Evolutionary conservation across 1,284 basidiomycete species (phyloP).

Genomic region (Cutaneotrichosporon sp.): DNA sequence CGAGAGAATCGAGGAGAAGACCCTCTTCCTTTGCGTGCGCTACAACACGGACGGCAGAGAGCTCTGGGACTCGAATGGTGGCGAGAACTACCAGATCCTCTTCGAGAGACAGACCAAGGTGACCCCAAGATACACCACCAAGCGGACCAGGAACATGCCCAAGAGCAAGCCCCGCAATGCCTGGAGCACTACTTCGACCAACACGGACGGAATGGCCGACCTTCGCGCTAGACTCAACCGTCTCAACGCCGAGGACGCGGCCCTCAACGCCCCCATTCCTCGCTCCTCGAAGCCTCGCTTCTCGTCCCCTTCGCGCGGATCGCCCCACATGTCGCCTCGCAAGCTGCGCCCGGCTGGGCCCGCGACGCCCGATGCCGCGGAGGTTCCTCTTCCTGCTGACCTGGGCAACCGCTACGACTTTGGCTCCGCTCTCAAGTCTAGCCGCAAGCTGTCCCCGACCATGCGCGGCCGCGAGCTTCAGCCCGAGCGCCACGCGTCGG

Average conservation of each 20-base stretch:
- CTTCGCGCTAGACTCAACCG: slow-evolving; percentile 56
- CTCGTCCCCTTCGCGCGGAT: slow-evolving; percentile 23
- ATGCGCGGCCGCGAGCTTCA: slow-evolving; percentile 7
- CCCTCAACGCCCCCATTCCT: slow-evolving; percentile 17
- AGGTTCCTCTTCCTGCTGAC: slow-evolving; percentile 25
- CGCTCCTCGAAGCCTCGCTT: slow-evolving; percentile 17
- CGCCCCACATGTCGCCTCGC: slow-evolving; percentile 19
- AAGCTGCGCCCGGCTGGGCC: slow-evolving; percentile 13
- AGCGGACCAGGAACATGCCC: slow-evolving; percentile 31
- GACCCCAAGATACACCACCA: slow-evolving; percentile 22
- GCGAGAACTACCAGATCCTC: slow-evolving; percentile 72
- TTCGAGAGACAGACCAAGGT: slow-evolving; percentile 40
- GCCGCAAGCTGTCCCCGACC: slow-evolving; percentile 33
- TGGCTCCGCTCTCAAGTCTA: slow-evolving; percentile 55
- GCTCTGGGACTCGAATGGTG: slow-evolving; percentile 90
- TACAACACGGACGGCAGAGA: slow-evolving; percentile 70
- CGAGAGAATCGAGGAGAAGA: slow-evolving; percentile 77
- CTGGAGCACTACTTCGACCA: slow-evolving; percentile 53
- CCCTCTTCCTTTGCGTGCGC: slow-evolving; percentile 75
- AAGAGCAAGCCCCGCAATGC: slow-evolving; percentile 38
- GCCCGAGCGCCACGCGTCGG: slow-evolving; percentile 31
- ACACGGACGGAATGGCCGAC: slow-evolving; percentile 51
- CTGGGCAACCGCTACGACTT: slow-evolving; percentile 57
- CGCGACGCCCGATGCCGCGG: slow-evolving; percentile 13
- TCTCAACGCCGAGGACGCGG: slow-evolving; percentile 54